Evolutionary conservation across 1,284 basidiomycete genomes (phyloP), one percentile per base, ranked within the genome.

Genomic region (Microbotryum intermedium): DNA sequence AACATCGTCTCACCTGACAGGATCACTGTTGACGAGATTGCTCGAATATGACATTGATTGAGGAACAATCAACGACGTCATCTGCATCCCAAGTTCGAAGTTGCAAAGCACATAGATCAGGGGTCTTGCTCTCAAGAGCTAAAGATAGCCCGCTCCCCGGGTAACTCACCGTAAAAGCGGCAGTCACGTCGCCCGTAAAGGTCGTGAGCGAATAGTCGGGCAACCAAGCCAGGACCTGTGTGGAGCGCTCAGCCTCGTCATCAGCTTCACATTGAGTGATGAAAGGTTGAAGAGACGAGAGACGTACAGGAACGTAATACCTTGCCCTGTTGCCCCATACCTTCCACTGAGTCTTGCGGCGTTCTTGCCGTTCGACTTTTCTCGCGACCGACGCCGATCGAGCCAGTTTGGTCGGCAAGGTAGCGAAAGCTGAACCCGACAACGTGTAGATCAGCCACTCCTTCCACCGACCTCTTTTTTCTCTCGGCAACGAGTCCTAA

Each of bases 31-130:
- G 9, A 91, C 90, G 7, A 97, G 78, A 4, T 88, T 86, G 1
- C 86, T 85, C 4, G 90, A 90, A 72, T 95, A 97, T 69, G 88
- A 90, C 75, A 97, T 88, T 2, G 87, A 71, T 74, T 91, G 89
- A 4, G 92, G 92, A 66, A 95, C 88, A 51, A 95, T 80, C 77
- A 95, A 84, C 62, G 86, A 89, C 9, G 91, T 88, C 8, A 94
- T 69, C 73, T 75, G 60, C 11, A 13, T 25, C 9, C n/a, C 34
- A 13, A 10, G 30, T 46, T 47, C 18, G 16, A 18, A 16, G 7
- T 10, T n/a, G n/a, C 34, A 16, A 11, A 6, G 4, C 11, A 39
- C 2, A 39, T 39, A 11, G 34, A 4, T 39, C 34, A 39, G 34
- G 1, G 11, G 34, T 39, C 34, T 39, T 4, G 34, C 16, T 39